These are phyloP conservation scores for Melocanna baccifera DNA, from an alignment of 176 grass and related monocot species.

Conservation along the genomic window DNA sequence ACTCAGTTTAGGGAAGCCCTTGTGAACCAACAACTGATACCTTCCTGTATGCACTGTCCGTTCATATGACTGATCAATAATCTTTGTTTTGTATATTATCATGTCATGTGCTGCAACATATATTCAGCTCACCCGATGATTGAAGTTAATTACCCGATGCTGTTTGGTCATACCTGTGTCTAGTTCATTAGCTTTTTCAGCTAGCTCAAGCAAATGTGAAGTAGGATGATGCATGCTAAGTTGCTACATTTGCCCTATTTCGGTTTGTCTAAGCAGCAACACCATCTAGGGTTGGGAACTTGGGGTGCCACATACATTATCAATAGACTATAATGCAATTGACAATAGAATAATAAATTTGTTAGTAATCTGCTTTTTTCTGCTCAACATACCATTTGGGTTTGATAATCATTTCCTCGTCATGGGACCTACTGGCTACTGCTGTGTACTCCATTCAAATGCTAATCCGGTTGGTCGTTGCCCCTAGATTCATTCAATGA, in stretches of 20 bases:
- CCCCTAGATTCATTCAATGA: background rate
- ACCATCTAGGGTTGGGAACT: background rate
- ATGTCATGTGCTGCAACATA: background rate
- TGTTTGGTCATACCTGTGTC: background rate
- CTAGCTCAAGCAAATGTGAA: conserved; percentile 7
- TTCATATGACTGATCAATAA: conserved; percentile 13
- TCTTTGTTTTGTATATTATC: conserved; percentile 20
- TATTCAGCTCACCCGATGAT: background rate
- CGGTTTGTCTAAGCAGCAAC: conserved; percentile 13
- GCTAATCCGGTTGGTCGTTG: conserved; percentile 3
- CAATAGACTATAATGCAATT: background rate
- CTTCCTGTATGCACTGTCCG: background rate
- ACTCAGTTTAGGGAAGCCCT: conserved; percentile 16
- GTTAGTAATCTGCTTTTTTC: background rate
- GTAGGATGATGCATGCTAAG: background rate
- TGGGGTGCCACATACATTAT: background rate
- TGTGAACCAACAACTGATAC: conserved; percentile 4
- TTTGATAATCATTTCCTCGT: background rate
- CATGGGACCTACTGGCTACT: background rate
- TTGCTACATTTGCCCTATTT: background rate
- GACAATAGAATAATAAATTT: conserved; percentile 1
- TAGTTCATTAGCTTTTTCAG: background rate
- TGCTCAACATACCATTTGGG: background rate
- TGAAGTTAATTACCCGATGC: background rate
- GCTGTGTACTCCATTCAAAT: background rate